Evolutionary conservation across 257 asterid genomes (phyloP).

Genomic region (Fraxinus anomala): DNA sequence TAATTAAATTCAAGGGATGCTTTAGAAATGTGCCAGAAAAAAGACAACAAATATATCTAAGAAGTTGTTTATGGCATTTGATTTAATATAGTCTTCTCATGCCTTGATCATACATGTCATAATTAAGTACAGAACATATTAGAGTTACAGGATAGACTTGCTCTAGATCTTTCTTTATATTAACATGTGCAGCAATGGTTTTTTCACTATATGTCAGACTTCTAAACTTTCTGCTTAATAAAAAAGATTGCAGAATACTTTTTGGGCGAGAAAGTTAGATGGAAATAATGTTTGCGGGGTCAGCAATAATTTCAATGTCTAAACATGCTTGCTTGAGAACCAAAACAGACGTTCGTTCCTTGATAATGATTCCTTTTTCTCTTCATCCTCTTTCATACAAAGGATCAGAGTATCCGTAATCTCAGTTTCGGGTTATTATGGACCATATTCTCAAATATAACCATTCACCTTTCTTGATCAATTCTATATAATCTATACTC

Average conservation of each 20-base stretch:
- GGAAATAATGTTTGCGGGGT: not conserved
- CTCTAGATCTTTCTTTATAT: not conserved
- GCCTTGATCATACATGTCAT: not conserved
- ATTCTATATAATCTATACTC: too few relatives aligned
- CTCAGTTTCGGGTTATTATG: not conserved
- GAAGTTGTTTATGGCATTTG: not conserved
- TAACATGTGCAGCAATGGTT: not conserved
- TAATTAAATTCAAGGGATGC: not conserved
- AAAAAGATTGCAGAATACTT: not conserved
- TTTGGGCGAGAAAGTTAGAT: not conserved
- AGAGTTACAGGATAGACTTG: not conserved
- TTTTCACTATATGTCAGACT: not conserved
- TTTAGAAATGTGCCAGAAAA: not conserved
- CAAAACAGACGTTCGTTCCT: not conserved
- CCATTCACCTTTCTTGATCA: not conserved
- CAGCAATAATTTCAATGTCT: not conserved
- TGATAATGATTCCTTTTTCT: not conserved
- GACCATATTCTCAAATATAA: not conserved
- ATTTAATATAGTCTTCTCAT: not conserved
- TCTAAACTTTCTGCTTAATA: not conserved
- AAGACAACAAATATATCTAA: not conserved
- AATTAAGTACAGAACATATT: not conserved
- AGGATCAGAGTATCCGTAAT: not conserved
- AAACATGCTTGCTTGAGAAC: conserved; percentile 3
- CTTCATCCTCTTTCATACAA: not conserved